phyloP scores from a whole-genome alignment of 192 early-diverging fungal genomes.

The Phlyctochytrium planicorne region DNA sequence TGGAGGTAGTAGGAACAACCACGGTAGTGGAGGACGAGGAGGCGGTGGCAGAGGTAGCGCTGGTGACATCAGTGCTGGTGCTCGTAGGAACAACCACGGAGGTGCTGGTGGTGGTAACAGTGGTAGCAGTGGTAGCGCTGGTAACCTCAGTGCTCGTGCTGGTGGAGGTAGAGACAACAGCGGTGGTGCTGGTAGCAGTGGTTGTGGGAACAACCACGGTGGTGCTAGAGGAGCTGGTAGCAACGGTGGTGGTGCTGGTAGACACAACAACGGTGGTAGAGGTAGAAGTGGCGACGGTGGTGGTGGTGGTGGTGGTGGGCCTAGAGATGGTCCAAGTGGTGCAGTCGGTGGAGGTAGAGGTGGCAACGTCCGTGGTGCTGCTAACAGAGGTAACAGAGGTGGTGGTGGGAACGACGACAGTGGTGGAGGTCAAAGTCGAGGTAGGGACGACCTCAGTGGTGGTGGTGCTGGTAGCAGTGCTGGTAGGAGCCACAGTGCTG shows the following conservation, averaged over 20 bases:
- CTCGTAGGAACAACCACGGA: neutral
- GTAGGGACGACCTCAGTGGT: neutral
- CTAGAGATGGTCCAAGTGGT: neutral
- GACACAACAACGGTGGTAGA: neutral
- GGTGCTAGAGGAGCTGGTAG: neutral
- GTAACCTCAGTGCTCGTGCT: neutral
- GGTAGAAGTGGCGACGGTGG: neutral
- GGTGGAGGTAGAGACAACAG: neutral
- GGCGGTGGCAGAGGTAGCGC: neutral
- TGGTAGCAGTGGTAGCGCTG: neutral
- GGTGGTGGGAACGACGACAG: neutral
- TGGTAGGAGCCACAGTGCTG: neutral
- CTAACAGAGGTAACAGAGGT: neutral
- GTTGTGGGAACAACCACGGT: neutral
- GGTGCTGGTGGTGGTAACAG: neutral
- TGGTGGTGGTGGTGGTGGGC: neutral
- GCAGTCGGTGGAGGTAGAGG: neutral
- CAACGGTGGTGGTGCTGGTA: neutral
- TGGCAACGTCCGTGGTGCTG: neutral
- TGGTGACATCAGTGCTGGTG: neutral
- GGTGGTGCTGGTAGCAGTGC: neutral
- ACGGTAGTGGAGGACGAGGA: neutral
- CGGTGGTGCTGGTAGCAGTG: neutral
- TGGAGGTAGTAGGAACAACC: neutral
- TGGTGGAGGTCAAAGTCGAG: neutral